Evolutionary conservation across 2,329 filamentous ascomycete genomes (phyloP), one percentile per base, ranked within the genome.

Genomic region (Xylariaceae sp.): DNA sequence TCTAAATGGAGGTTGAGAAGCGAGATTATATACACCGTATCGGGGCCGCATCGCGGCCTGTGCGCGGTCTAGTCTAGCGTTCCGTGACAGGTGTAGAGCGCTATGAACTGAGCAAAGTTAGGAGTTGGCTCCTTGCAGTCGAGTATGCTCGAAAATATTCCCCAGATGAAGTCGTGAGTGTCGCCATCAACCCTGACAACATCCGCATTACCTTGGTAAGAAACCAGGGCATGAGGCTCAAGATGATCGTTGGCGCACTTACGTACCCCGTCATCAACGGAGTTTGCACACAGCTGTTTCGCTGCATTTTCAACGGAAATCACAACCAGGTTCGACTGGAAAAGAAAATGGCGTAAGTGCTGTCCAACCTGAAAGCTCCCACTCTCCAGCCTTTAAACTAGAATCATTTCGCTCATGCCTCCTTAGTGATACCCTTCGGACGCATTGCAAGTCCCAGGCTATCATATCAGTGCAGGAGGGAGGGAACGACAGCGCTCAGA

Each of bases 71-170:
- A n/a, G n/a, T n/a, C n/a, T n/a, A n/a, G n/a, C n/a, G n/a, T n/a
- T n/a, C n/a, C n/a, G n/a, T n/a, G n/a, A n/a, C n/a, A n/a, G n/a
- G n/a, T n/a, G 43, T 38, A 9, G 36, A 47, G 19, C 43, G 44
- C 7, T 53, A 53, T 15, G 40, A 39, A 5, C 11, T 45, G 10
- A 53, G 51, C 51, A 53, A 53, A 31, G 36, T 19, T 11, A 47
- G 35, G 1, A 14, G 10, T 2, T 47, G 40, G 44, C 15, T 38
- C 1, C 41, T 41, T 2, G 40, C 35, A 19, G 31, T 47, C 14
- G 51, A 53, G 40, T 47, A 44, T 17, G 40, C 39, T 5, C 39
- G 36, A 2, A 30, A 47, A 39, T 31, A 47, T 17, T 5, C n/a
- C 6, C 10, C 11, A 11, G 27, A 49, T 11, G 44, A 39, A n/a